Evolutionary conservation across 176 grass and related monocot genomes (phyloP), one percentile per base, ranked within the genome.

Genomic region (Urochloa ruziziensis): DNA sequence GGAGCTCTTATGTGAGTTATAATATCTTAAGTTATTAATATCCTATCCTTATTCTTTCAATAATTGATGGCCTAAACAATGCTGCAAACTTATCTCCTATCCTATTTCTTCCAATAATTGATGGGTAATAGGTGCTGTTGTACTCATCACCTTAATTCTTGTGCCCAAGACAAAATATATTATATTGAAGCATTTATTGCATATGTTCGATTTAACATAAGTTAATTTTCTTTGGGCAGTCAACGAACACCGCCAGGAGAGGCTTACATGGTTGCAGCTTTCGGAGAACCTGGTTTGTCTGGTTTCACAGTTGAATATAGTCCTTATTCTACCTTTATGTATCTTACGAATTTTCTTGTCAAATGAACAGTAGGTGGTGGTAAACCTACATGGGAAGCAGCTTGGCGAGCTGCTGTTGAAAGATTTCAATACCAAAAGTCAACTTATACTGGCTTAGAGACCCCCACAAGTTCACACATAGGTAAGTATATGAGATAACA

Each of bases 1-100:
- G 97, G 97, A 81, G 94, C 97, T 77, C 89, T 99, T 53, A 99
- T 99, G 97, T 99, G 62, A 96, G 88, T 96, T 83, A 18, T 30
- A 74, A 39, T 59, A 52, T 81, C 9, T 77, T 64, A 72, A 51
- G 40, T 69, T 75, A 57, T 28, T 73, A 8, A 6, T 47, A 29
- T 73, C 42, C 7, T 29, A 48, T 18, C 15, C 25, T 28, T 48
- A 49, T 6, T 48, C 24, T 48, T 52, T 4, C 29, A 74, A 32
- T 74, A 74, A 4, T 21, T 48, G 29, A 23, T 13, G 18, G 32
- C 24, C 10, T 27, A 52, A 74, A 12, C 18, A 35, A 33, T 54
- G 71, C 48, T 53, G 27, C 35, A n/a, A 35, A 74, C 47, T 34
- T 54, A 29, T 32, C 29, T 32, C 42, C 15, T 29, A 48, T 18